Percentiles rank a stretch among this genome's conserved stretches.
Evolutionary conservation across 2,329 filamentous ascomycete species (phyloP).

Genomic region (Pyrenochaeta sp.): DNA sequence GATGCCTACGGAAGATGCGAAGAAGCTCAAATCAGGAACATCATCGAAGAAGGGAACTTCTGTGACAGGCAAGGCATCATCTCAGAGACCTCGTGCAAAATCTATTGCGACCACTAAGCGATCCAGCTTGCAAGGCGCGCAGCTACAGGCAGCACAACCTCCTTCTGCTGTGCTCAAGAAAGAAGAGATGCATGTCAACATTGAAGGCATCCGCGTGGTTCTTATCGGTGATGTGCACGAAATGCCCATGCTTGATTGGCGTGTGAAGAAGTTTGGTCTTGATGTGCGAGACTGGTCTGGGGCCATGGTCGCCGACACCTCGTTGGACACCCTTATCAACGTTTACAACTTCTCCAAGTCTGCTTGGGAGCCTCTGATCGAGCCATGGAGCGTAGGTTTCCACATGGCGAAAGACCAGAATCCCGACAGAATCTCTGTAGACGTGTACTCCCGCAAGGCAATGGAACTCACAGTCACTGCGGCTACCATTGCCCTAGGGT

Average conservation of each 20-base stretch:
- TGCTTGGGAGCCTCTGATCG: slow-evolving; percentile 94
- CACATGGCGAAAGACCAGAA: slow-evolving; percentile 81
- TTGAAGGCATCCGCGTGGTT: slow-evolving; percentile 90
- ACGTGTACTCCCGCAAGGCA: slow-evolving; percentile 86
- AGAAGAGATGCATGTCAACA: slow-evolving; percentile 84
- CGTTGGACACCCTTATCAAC: slow-evolving; percentile 93
- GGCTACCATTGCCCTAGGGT: slow-evolving; percentile 89
- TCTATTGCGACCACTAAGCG: slow-evolving; percentile 55
- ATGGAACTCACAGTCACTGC: slow-evolving; percentile 94
- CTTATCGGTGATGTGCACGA: slow-evolving; percentile 96
- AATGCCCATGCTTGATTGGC: slow-evolving; percentile 91
- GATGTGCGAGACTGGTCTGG: slow-evolving; percentile 91
- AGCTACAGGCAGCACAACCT: slow-evolving; percentile 62
- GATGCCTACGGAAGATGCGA: slow-evolving; percentile 60
- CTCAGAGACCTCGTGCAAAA: slow-evolving; percentile 57
- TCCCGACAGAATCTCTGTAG: slow-evolving; percentile 80
- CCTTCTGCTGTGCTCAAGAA: slow-evolving; percentile 66
- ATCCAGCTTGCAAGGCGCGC: slow-evolving; percentile 62
- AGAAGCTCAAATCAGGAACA: slow-evolving; percentile 64
- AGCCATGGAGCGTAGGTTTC: slow-evolving; percentile 95
- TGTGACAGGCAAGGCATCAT: slow-evolving; percentile 54
- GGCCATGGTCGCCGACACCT: slow-evolving; percentile 84
- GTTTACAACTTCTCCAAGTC: slow-evolving; percentile 99
- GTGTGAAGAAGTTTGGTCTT: slow-evolving; percentile 86
- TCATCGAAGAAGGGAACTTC: slow-evolving; percentile 59